Evolutionary conservation across 306 rosid genomes (phyloP).

Genomic region (Hippophae rhamnoides): DNA sequence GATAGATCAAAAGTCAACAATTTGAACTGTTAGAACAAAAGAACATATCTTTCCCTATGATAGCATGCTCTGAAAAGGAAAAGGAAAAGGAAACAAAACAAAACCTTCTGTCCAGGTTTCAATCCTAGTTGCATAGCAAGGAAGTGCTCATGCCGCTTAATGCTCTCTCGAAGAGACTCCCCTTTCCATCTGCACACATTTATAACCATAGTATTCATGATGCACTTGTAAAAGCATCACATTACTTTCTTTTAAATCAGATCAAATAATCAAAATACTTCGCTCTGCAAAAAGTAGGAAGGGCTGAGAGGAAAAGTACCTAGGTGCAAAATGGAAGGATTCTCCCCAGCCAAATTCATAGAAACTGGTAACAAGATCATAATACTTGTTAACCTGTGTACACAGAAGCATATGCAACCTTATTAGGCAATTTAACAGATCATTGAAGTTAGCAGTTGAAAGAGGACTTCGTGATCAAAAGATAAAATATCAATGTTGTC

Average conservation of each 20-base stretch:
- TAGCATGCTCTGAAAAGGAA: slow-evolving; percentile 8
- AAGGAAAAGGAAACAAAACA: not conserved
- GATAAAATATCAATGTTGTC: too few relatives aligned
- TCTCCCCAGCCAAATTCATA: slow-evolving; percentile 99
- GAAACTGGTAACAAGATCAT: slow-evolving; percentile 87
- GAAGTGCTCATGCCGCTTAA: slow-evolving; percentile 90
- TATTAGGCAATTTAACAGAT: not conserved
- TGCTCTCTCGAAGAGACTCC: slow-evolving; percentile 88
- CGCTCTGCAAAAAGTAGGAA: too few relatives aligned
- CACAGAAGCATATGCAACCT: slow-evolving; percentile 13
- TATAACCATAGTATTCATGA: not conserved
- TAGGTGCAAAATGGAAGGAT: slow-evolving; percentile 90
- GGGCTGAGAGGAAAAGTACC: slow-evolving; percentile 26
- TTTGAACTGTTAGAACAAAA: slow-evolving; percentile 3
- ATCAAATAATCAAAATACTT: too few relatives aligned
- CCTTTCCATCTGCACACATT: slow-evolving; percentile 57
- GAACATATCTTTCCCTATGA: not conserved
- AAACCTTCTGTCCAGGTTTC: slow-evolving; percentile 84
- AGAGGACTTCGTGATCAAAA: too few relatives aligned
- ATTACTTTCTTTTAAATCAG: too few relatives aligned
- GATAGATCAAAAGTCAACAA: not conserved
- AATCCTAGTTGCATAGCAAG: slow-evolving; percentile 76
- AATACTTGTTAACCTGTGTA: slow-evolving; percentile 79
- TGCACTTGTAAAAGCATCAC: not conserved
- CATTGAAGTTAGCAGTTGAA: too few relatives aligned